Evolutionary conservation across 2,329 filamentous ascomycete species (phyloP).

Genomic region (Aspergillus costaricaensis): DNA sequence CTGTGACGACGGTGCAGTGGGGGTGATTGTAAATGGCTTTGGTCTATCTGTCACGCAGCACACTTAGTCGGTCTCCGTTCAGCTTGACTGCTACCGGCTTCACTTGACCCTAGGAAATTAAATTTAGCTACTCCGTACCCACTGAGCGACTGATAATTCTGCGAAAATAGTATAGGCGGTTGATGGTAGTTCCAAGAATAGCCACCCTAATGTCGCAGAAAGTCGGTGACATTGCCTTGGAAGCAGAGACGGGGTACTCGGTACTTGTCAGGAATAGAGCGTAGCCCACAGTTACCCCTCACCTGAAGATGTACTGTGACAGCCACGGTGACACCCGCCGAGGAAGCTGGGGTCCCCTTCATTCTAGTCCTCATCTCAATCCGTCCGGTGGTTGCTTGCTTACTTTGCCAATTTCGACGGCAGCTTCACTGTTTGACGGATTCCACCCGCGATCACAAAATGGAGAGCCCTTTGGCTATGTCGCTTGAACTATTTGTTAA

Average conservation of each 20-base stretch:
- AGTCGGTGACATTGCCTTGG: neutral
- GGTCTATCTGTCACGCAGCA: constrained; percentile 10
- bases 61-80: constrained; percentile 20
- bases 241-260: neutral
- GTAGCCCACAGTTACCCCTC: neutral
- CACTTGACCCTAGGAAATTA: neutral
- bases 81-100: constrained; percentile 14
- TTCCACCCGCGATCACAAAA: too few species aligned
- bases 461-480: too few species aligned
- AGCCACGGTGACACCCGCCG: neutral
- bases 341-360: neutral
- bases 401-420: too few species aligned
- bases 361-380: neutral
- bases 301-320: constrained; percentile 2
- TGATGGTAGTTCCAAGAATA: constrained; percentile 15
- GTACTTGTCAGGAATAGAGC: neutral
- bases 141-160: neutral
- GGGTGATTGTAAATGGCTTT: constrained; percentile 3
- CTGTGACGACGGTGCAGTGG: constrained; percentile 15
- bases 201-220: neutral
- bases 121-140: constrained; percentile 7
- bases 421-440: too few species aligned
- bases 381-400: neutral
- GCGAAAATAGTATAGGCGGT: neutral
- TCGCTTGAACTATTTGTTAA: too few species aligned